Evolutionary conservation across 768 basidiomycete genomes (phyloP), one percentile per base, ranked within the genome.

Genomic region (Lactarius akahatsu): DNA sequence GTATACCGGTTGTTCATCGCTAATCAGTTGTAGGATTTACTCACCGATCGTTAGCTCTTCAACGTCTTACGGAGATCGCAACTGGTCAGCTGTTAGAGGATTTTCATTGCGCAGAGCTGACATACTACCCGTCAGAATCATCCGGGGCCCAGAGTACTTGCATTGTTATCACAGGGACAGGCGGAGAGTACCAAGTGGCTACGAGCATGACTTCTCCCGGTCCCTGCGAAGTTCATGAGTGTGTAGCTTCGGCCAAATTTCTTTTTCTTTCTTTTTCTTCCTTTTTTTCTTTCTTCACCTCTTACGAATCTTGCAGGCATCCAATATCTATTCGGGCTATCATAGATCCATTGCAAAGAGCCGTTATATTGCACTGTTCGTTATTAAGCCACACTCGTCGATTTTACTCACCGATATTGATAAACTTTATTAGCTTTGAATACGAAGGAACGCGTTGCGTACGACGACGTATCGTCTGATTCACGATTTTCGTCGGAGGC

Each of bases 401-500:
- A 11, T 40, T n/a, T 47, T 59, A 41, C 41, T 52, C 20, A 3
- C 59, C 10, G 23, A 7, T 26, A 13, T 18, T 41, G 16, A 18
- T 41, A 6, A 6, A 41, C 7, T 52, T 23, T 52, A 52, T 52
- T 65, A 89, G 88, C 86, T 47, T 77, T 90, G 50, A 89, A 89
- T 72, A 81, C 85, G 20, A 89, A 88, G 72, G 85, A 87, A 68
- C 79, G 82, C 1, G 76, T 87, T 7, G 85, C 78, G 65, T 83
- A 83, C 68, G 83, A 85, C 47, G 88, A 91, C 74, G 84, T 85
- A 36, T 79, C 84, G 0, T 72, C 82, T 6, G 89, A 91, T 73
- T 82, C 87, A 7, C 84, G 87, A 40, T 90, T 89, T 73, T 83
- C 86, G 1, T 82, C 87, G 2, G 88, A 90, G 73, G 86, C 87